Evolutionary conservation across 2,329 filamentous ascomycete genomes (phyloP).

Genomic region (Pyrenochaeta sp.): DNA sequence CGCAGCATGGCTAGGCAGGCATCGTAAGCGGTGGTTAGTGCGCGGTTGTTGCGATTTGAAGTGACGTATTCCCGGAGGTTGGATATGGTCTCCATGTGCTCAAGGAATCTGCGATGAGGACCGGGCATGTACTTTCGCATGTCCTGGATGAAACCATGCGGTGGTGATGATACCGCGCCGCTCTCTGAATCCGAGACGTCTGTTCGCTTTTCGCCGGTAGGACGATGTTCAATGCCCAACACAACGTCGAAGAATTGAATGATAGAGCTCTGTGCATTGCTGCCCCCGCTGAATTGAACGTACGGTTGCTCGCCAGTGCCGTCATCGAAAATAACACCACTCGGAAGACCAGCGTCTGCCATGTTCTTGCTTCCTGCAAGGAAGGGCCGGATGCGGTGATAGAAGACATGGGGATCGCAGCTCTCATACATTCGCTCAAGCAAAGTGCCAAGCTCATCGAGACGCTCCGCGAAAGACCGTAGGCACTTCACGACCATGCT

Average conservation of each 20-base stretch:
- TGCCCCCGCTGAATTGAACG: slow-evolving; percentile 89
- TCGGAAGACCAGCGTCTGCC: slow-evolving; percentile 88
- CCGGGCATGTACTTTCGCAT: slow-evolving; percentile 99
- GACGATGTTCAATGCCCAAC: slow-evolving; percentile 87
- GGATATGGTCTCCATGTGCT: slow-evolving; percentile 78
- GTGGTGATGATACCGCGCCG: slow-evolving; percentile 57
- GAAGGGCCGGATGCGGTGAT: slow-evolving; percentile 94
- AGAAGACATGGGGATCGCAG: slow-evolving; percentile 94
- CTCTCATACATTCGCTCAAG: slow-evolving; percentile 92
- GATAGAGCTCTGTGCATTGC: slow-evolving; percentile 94
- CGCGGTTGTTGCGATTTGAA: slow-evolving; percentile 65
- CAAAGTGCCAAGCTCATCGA: slow-evolving; percentile 83
- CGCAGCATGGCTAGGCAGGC: slow-evolving; percentile 84
- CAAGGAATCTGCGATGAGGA: slow-evolving; percentile 85
- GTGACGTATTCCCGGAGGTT: slow-evolving; percentile 90
- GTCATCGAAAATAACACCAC: slow-evolving; percentile 87
- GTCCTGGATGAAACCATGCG: slow-evolving; percentile 92
- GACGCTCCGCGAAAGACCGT: slow-evolving; percentile 81
- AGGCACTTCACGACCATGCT: slow-evolving; percentile 78
- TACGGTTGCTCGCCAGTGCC: slow-evolving; percentile 73
- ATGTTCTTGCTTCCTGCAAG: slow-evolving; percentile 98
- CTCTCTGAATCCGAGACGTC: slow-evolving; percentile 50
- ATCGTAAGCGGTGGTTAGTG: slow-evolving; percentile 83
- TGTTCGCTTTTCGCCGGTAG: slow-evolving; percentile 76
- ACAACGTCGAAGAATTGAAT: slow-evolving; percentile 98